Evolutionary conservation across 306 rosid species (phyloP), one percentile per base, ranked within the genome.

Genomic region (Myrica gale): DNA sequence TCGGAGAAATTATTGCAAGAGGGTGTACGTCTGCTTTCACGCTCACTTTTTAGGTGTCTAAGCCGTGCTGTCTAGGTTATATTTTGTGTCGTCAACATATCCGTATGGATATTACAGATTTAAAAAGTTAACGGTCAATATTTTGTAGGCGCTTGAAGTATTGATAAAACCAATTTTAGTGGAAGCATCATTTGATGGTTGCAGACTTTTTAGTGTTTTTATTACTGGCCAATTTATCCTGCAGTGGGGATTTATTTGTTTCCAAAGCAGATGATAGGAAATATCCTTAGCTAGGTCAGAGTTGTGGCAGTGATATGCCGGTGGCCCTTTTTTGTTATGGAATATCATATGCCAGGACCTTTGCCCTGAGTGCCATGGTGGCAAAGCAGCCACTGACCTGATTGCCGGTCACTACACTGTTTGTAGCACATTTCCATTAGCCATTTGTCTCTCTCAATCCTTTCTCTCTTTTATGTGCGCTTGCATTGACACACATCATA

Each of bases 1-100:
- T 68, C 37, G 9, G 57, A 73, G 54, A 58, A 69, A 42, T 78
- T 78, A 10, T 48, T 65, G 53, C 61, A 58, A 48, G 52, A 45
- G 53, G 72, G 71, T 76, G 69, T 57, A 63, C 11, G 16, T 7
- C 39, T 68, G 55, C 60, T 52, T 70, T n/a, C 51, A 66, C 21
- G 32, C 52, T 26, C 68, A 41, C 17, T 57, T 45, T 65, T 65
- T 41, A 7, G 50, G 16, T 65, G 70, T 65, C 47, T 42, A 17
- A 17, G 50, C 5, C n/a, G 48, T 65, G 21, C 15, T 65, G 15
- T 65, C 47, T 41, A 32, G 70, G 4, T 8, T 41, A 65, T 42
- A 9, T 15, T 17, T 10, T 7, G 4, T 17, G 26, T 17, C 46
- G 7, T 26, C 42, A 42, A 42, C 15, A 3, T 65, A 9, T n/a